These are phyloP conservation scores for Neopestalotiopsis rosae DNA, from an alignment of 2,329 filamentous ascomycete genomes.

Conservation along the genomic window DNA sequence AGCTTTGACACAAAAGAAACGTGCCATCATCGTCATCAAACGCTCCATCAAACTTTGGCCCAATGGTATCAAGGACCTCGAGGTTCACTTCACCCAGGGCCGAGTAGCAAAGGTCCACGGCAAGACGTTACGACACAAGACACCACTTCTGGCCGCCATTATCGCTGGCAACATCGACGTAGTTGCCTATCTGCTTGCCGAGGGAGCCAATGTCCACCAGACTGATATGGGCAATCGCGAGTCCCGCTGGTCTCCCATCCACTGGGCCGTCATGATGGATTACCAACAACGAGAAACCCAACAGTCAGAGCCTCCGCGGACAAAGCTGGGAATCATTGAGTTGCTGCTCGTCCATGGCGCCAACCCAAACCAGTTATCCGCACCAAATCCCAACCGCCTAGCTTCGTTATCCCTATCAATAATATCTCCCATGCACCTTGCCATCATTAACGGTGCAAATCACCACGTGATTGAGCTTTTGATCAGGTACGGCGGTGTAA, in stretches of 20 bases:
- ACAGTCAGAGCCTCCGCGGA: not conserved
- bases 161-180: not conserved
- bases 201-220: not conserved
- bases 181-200: not conserved
- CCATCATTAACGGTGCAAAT: conserved; percentile 10
- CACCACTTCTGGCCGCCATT: conserved; percentile 12
- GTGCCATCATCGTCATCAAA: not conserved
- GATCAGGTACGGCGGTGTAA: conserved; percentile 1
- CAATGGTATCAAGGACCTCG: not conserved
- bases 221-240: not conserved
- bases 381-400: not conserved
- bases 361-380: conserved; percentile 10
- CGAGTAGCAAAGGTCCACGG: no score
- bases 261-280: conserved; percentile 8
- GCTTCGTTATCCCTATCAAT: not conserved
- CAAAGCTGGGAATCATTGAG: conserved; percentile 6
- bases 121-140: not conserved
- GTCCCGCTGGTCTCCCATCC: conserved; percentile 7
- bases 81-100: not conserved
- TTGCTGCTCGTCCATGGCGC: conserved; percentile 5
- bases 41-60: not conserved
- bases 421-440: conserved; percentile 8
- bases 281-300: not conserved
- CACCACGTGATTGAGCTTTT: conserved; percentile 2
- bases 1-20: not conserved